Evolutionary conservation across 1,284 basidiomycete species (phyloP).

Genomic region (Termitomyces sp.): DNA sequence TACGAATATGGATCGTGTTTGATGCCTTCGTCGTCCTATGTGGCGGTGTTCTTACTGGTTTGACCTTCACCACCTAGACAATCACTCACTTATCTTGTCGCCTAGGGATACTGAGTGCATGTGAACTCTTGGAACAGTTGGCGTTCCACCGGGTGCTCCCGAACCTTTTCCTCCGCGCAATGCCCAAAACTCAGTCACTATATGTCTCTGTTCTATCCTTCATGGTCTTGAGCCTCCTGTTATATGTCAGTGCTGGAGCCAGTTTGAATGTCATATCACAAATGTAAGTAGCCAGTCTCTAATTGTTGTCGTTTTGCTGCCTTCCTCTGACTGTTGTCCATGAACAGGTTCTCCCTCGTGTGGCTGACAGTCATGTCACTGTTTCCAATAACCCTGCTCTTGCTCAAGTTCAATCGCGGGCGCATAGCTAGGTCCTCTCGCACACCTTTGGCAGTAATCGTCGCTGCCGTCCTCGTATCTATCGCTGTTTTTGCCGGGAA

Average conservation of each 20-base stretch:
- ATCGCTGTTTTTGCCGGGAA: conserved; percentile 54
- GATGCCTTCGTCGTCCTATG: conserved; percentile 65
- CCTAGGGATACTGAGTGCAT: conserved; percentile 52
- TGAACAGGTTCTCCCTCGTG: conserved; percentile 49
- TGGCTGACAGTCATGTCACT: conserved; percentile 62
- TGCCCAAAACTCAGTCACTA: conserved; percentile 50
- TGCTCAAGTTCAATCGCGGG: conserved; percentile 62
- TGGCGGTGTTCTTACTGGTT: conserved; percentile 65
- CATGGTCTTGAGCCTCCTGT: conserved; percentile 39
- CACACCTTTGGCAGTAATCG: conserved; percentile 34
- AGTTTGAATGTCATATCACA: conserved; percentile 50
- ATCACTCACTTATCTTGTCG: not conserved
- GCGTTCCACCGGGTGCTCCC: conserved; percentile 59
- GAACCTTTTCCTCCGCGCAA: conserved; percentile 37
- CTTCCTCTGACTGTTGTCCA: not conserved
- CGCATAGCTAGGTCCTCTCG: conserved; percentile 42
- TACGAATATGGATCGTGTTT: conserved; percentile 53
- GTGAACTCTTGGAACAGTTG: conserved; percentile 54
- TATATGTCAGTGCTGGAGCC: conserved; percentile 58
- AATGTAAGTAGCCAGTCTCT: conserved; percentile 34
- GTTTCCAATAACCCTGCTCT: conserved; percentile 55
- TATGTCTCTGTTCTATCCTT: conserved; percentile 52
- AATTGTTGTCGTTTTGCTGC: not conserved
- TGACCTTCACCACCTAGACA: not conserved
- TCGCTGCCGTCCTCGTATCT: conserved; percentile 40